These are phyloP conservation scores for Phoma sp. DNA, from an alignment of 2,329 filamentous ascomycete genomes.

Conservation along the genomic window DNA sequence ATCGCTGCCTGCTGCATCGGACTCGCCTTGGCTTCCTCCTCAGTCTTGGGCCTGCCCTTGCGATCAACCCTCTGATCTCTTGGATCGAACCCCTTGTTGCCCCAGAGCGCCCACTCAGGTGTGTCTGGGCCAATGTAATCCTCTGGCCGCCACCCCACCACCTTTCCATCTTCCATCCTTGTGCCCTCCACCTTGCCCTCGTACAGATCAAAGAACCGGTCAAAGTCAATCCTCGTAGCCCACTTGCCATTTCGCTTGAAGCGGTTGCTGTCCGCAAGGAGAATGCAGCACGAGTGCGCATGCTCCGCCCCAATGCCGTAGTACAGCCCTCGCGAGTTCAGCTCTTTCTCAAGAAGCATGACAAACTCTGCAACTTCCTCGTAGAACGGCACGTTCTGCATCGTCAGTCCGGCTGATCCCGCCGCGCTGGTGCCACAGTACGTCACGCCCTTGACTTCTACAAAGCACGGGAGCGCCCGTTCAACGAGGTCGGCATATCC, in stretches of 20 bases:
- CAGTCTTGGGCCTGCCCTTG: slow-evolving; percentile 69
- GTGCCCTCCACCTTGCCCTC: slow-evolving; percentile 61
- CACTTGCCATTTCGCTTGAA: slow-evolving; percentile 81
- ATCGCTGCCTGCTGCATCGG: slow-evolving; percentile 5
- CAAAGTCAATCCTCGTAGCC: slow-evolving; percentile 92
- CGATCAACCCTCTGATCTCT: slow-evolving; percentile 85
- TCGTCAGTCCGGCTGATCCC: slow-evolving; percentile 85
- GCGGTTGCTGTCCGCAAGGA: slow-evolving; percentile 77
- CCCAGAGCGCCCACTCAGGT: slow-evolving; percentile 94
- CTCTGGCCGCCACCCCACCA: slow-evolving; percentile 77
- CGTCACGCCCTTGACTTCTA: slow-evolving; percentile 96
- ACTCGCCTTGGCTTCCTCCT: slow-evolving; percentile 15
- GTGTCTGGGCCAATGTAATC: slow-evolving; percentile 88
- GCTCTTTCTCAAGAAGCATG: slow-evolving; percentile 72
- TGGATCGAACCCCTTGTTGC: slow-evolving; percentile 92
- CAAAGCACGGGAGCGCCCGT: slow-evolving; percentile 84
- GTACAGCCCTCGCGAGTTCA: slow-evolving; percentile 72
- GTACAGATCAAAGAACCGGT: slow-evolving; percentile 83
- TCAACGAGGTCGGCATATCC: slow-evolving; percentile 92
- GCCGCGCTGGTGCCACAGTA: slow-evolving; percentile 93
- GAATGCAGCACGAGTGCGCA: slow-evolving; percentile 90
- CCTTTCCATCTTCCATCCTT: slow-evolving; percentile 53
- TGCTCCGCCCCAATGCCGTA: slow-evolving; percentile 97
- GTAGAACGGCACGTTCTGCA: slow-evolving; percentile 97
- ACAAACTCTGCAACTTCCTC: slow-evolving; percentile 87